These are phyloP conservation scores for Maudiozyma pseudohumilis DNA, from an alignment of 805 yeast species.

Conservation along the genomic window DNA sequence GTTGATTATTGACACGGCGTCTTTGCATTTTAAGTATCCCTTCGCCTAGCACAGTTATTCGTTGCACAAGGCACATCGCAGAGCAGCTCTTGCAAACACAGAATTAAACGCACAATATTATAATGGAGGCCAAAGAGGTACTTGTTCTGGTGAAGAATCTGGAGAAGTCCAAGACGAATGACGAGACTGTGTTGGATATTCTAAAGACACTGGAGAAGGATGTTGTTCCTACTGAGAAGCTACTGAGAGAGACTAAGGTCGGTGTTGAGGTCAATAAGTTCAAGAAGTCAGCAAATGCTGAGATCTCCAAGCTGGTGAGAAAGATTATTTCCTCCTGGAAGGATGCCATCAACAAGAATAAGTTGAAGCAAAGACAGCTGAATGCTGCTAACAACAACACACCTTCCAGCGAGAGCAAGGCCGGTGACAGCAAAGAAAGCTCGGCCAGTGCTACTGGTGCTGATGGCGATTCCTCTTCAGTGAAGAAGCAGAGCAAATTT, in stretches of 20 bases:
- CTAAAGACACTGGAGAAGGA: conserved; percentile 56
- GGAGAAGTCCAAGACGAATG: conserved; percentile 55
- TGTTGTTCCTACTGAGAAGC: conserved; percentile 71
- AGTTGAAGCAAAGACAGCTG: conserved; percentile 24
- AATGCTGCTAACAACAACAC: conserved; percentile 2
- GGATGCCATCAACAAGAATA: conserved; percentile 69
- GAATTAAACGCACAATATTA: no score
- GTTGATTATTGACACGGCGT: no score
- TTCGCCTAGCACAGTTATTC: no score
- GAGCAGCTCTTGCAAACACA: no score
- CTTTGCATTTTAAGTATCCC: no score
- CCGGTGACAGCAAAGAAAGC: neutral
- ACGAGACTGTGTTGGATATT: conserved; percentile 56
- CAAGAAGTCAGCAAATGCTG: conserved; percentile 55
- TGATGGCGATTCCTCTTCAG: conserved; percentile 3
- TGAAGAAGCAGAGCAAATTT: conserved; percentile 32
- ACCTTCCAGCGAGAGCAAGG: neutral
- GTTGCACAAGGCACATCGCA: no score
- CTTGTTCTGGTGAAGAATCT: conserved; percentile 57
- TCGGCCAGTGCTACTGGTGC: neutral
- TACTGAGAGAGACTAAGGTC: conserved; percentile 85
- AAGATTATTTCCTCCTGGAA: conserved; percentile 83
- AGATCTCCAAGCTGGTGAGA: conserved; percentile 62
- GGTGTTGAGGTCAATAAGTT: conserved; percentile 93
- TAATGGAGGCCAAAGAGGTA: conserved; percentile 74